Percentiles rank a stretch among this genome's conserved stretches.
phyloP scores from a whole-genome alignment of 495 filamentous ascomycete species.

The Trichocladium antarcticum region DNA sequence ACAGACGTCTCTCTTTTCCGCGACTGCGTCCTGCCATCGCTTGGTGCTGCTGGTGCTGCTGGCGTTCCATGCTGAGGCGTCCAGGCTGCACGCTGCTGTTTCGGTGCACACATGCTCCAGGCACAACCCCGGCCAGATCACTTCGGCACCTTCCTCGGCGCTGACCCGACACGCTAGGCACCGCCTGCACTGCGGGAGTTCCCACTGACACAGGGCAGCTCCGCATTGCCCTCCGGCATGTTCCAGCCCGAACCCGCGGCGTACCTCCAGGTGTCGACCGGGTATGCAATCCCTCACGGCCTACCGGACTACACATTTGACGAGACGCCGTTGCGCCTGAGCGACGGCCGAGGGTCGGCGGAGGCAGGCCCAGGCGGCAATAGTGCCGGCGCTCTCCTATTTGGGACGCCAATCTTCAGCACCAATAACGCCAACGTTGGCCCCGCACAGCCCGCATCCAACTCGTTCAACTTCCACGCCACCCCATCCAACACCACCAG shows the following conservation, averaged over 20 bases:
- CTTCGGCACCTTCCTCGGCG: not conserved
- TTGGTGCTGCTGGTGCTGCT: not conserved
- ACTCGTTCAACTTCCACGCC: conserved; percentile 19
- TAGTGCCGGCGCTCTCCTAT: conserved; percentile 14
- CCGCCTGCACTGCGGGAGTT: not conserved
- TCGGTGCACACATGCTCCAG: conserved; percentile 3
- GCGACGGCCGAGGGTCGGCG: conserved; percentile 11
- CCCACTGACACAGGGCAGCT: not conserved
- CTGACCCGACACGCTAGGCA: not conserved
- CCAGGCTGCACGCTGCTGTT: conserved; percentile 1
- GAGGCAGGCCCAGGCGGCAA: conserved; percentile 14
- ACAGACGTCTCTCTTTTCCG: conserved; percentile 1
- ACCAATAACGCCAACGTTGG: conserved; percentile 18
- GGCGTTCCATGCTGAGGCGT: not conserved
- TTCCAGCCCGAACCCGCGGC: conserved; percentile 45
- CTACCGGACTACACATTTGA: conserved; percentile 37
- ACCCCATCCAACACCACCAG: conserved; percentile 16
- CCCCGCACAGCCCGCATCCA: conserved; percentile 26
- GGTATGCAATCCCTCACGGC: conserved; percentile 29
- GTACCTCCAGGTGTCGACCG: conserved; percentile 31
- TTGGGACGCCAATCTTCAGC: conserved; percentile 23
- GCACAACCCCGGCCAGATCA: not conserved
- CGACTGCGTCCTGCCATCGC: not conserved
- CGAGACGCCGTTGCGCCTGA: conserved; percentile 30
- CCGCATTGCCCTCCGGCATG: conserved; percentile 30